Percentiles rank a stretch among this genome's conserved stretches.
These are phyloP conservation scores for Rubroboletus satanas DNA, from an alignment of 768 basidiomycete genomes.

Conservation along the genomic window DNA sequence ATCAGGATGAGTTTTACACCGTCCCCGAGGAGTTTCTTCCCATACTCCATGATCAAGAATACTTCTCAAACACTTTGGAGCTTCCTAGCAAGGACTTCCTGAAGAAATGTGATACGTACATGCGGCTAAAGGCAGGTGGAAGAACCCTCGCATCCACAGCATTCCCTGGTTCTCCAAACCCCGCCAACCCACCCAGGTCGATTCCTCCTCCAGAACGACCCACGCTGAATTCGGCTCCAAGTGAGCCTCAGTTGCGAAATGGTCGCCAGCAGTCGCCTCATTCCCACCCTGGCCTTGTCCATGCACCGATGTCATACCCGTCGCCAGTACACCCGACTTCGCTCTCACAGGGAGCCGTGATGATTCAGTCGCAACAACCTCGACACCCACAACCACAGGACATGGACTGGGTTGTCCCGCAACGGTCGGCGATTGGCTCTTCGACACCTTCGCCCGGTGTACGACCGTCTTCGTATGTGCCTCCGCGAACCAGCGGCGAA, in stretches of 20 bases:
- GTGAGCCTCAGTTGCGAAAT: slow-evolving; percentile 37
- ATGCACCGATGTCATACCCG: slow-evolving; percentile 44
- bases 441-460: slow-evolving; percentile 34
- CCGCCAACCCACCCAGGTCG: slow-evolving; percentile 15
- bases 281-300: slow-evolving; percentile 36
- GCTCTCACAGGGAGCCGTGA: slow-evolving; percentile 41
- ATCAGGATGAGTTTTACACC: slow-evolving; percentile 94
- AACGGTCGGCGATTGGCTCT: slow-evolving; percentile 39
- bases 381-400: slow-evolving; percentile 43
- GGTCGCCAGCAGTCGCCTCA: slow-evolving; percentile 41
- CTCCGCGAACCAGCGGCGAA: slow-evolving; percentile 43
- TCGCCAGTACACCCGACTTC: slow-evolving; percentile 43
- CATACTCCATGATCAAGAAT: slow-evolving; percentile 88
- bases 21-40: slow-evolving; percentile 87
- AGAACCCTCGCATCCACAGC: slow-evolving; percentile 38
- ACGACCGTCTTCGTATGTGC: slow-evolving; percentile 51
- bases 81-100: slow-evolving; percentile 92
- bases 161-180: slow-evolving; percentile 29
- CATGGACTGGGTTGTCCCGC: slow-evolving; percentile 35
- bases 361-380: slow-evolving; percentile 43
- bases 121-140: slow-evolving; percentile 62
- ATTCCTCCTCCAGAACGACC: slow-evolving; percentile 48
- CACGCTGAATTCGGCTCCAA: slow-evolving; percentile 37
- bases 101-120: slow-evolving; percentile 92
- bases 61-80: slow-evolving; percentile 84